Evolutionary conservation across 1,284 basidiomycete genomes (phyloP), one percentile per base, ranked within the genome.

Genomic region (Termitomyces sp.): DNA sequence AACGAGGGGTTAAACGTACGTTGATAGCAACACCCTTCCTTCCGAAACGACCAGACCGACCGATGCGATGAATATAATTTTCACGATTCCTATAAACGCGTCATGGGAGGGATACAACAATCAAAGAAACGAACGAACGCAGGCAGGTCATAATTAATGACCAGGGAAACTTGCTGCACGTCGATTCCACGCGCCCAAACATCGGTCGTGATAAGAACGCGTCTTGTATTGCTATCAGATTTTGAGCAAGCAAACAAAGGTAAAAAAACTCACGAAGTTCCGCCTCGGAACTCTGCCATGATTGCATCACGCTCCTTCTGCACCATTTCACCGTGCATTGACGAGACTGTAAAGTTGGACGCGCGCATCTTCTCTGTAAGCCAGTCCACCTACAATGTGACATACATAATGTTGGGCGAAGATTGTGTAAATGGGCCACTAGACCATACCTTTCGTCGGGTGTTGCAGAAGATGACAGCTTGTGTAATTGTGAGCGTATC

Each of bases 381-480:
- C 96, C 97, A 99, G 70, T 99, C 97, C 56, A 99, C 96, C 90
- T 90, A 61, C 33, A 52, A 50, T 39, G 7, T 34, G 50, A 40
- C 48, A 10, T 26, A 40, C 49, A 10, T 26, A 46, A 50, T 48
- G 45, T 62, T 15, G 62, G 53, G 17, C 50, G 55, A 7, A 39
- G 26, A 30, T 15, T 26, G 28, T 50, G 21, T 36, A 51, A 39
- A 21, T 42, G n/a, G 30, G 17, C 17, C 5, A 45, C 5, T 12
- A 9, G 53, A 19, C 62, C 77, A 34, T 52, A 88, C 90, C 87
- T 99, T 99, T 76, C 96, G 82, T 64, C 94, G 82, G 5, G 96
- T 99, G 77, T 99, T 99, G 77, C 97, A 99, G 80, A 99, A 99
- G 68, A 99, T 98, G 70, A 99, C 96, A 28, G 97, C 96, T 79